phyloP scores from a whole-genome alignment of 129 eudicot genomes.

The Artemisia annua region DNA sequence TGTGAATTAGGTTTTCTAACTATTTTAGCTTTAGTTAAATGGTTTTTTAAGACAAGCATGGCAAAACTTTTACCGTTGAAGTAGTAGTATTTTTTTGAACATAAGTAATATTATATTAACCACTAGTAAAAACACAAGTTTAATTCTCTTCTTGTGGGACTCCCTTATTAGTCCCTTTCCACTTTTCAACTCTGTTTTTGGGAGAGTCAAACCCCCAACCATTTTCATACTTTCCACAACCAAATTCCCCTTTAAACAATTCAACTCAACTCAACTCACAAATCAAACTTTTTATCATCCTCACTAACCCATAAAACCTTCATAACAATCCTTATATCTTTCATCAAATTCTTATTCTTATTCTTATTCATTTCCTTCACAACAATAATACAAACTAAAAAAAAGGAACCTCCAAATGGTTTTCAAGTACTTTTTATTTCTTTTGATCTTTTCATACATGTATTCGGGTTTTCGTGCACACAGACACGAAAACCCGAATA shows the following conservation, averaged over 20 bases:
- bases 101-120: background rate
- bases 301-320: conserved; percentile 18
- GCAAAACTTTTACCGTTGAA: too few species aligned
- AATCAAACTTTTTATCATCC: background rate
- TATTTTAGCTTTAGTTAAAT: too few species aligned
- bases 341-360: background rate
- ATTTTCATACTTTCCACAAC: conserved; percentile 25
- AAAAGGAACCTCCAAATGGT: conserved; percentile 32
- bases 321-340: background rate
- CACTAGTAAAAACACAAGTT: background rate
- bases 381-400: too few species aligned
- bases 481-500: conserved; percentile 24
- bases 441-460: conserved; percentile 34
- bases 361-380: background rate
- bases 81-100: too few species aligned
- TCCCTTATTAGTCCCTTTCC: too few species aligned
- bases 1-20: too few species aligned
- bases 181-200: conserved; percentile 24
- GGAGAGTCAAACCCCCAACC: conserved; percentile 33
- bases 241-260: conserved; percentile 15
- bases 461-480: conserved; percentile 17
- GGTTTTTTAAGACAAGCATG: too few species aligned
- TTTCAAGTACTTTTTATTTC: conserved; percentile 28
- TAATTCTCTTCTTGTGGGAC: conserved; percentile 18
- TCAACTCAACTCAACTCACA: too few species aligned